Base-by-base conservation (phyloP, 1,139 yeast genomes). In the Magnusiomyces suaveolens region DNA sequence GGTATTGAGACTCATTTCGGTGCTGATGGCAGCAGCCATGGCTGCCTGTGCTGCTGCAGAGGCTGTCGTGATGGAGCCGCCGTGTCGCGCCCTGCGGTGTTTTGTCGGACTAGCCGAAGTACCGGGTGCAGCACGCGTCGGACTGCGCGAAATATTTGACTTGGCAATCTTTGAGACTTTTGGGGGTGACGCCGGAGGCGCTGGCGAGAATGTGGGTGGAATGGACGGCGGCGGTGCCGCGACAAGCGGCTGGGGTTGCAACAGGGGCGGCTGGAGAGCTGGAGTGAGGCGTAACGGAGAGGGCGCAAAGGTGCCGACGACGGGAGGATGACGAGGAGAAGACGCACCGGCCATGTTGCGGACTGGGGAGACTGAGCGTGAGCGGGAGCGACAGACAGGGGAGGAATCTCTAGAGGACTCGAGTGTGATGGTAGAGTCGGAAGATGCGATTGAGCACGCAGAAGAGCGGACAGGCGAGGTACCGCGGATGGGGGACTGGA, bases 1-100 rank as follows among this genome's bases (percentile, higher is more conserved):
- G 20, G 44, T 20, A 16, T 18, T 21, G 20, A 53, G 55, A 32
- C 53, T 48, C 43, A 55, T 49, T 41, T 57, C 57, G 6, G 56
- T 56, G 23, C 53, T 48, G 32, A 54, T 52, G 6, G 52, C 50
- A 21, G 53, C 51, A 20, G 55, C 47, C 43, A 46, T 39, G 16
- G 53, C 50, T 38, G 53, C 48, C 46, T 12, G 55, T 18, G 38
- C 53, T 21, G 36, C 56, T 56, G 36, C 53, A 14, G 41, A 36
- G 16, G 33, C 12, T 43, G 53, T 38, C 48, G 43, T 39, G 18
- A 41, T 6, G 25, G 48, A 55, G 46, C 54, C 58, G 4, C 56
- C 55, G 39, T 51, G 56, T 18, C 52, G 29, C 41, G 46, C 48
- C 43, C 52, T 49, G 21, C 56, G 49, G 25, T 46, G 47, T 36